Percentiles rank a stretch among this genome's conserved stretches.
phyloP scores from a whole-genome alignment of 441 rosid genomes.

The Pelargonium cotyledonis region DNA sequence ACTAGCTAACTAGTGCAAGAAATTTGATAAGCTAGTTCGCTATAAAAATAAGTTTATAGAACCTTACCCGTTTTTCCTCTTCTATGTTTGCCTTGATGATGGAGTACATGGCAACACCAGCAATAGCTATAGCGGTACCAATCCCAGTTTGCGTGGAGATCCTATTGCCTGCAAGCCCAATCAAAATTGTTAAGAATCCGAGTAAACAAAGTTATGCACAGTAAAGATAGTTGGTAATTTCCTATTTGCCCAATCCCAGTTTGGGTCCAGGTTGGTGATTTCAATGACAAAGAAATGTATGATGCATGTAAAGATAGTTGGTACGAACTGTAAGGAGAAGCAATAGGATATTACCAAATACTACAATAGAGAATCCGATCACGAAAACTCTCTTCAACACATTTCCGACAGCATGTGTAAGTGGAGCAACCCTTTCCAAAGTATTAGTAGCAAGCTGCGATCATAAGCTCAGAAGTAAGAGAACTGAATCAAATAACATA shows the following conservation, averaged over 20 bases:
- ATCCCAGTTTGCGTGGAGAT: conserved; percentile 66
- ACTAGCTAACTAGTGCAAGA: too few species aligned
- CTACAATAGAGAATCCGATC: conserved; percentile 56
- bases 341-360: conserved; percentile 25
- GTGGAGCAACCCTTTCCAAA: conserved; percentile 1
- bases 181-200: neutral
- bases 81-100: conserved; percentile 60
- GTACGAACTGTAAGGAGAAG: too few species aligned
- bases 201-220: too few species aligned
- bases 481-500: too few species aligned
- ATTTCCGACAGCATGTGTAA: conserved; percentile 56
- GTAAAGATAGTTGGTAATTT: too few species aligned
- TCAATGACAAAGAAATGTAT: too few species aligned
- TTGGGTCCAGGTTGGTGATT: too few species aligned
- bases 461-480: too few species aligned
- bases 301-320: too few species aligned
- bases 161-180: conserved; percentile 29
- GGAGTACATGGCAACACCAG: conserved; percentile 64
- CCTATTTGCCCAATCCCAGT: too few species aligned
- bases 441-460: neutral
- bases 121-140: conserved; percentile 61
- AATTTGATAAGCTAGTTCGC: too few species aligned
- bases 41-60: neutral
- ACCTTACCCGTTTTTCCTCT: conserved; percentile 48
- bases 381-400: conserved; percentile 63